A percentile compares a stretch with the other conserved stretches of the same genome.
These are phyloP conservation scores for Pigoraptor vietnamica DNA, from an alignment of 78 protist species.

Conservation along the genomic window DNA sequence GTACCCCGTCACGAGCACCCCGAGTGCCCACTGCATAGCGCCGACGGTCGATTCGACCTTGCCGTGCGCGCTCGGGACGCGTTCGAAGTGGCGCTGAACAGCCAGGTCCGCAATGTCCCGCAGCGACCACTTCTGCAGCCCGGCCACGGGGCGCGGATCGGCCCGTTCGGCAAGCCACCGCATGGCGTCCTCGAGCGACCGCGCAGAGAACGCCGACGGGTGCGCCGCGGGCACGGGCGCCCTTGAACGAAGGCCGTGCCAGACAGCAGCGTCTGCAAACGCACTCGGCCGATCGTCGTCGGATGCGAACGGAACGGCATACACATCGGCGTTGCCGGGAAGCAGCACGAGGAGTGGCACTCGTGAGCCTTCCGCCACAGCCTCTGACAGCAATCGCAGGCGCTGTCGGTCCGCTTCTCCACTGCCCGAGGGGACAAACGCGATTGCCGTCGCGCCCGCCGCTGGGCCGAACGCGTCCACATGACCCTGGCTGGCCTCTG, in stretches of 20 bases:
- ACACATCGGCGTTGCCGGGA: not conserved
- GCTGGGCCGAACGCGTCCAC: not conserved
- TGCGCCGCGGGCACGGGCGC: not conserved
- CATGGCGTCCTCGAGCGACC: not conserved
- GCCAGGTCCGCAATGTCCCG: not conserved
- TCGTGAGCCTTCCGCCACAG: no score
- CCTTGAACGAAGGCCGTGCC: not conserved
- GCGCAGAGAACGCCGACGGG: not conserved
- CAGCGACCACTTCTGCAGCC: not conserved
- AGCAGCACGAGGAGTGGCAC: not conserved
- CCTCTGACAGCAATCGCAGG: not conserved
- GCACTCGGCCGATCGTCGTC: no score
- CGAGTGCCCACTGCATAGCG: no score
- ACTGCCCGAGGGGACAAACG: not conserved
- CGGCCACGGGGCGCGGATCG: not conserved
- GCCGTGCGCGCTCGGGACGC: not conserved
- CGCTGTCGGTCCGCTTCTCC: not conserved
- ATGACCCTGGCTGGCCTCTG: not conserved
- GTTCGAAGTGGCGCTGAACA: not conserved
- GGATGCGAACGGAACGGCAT: not conserved
- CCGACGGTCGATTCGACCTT: no score
- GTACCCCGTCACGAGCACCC: no score
- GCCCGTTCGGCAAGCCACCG: not conserved
- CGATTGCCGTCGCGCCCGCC: not conserved
- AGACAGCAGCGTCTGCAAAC: not conserved